A percentile compares a stretch with the other conserved stretches of the same genome.
Evolutionary conservation across 1,284 basidiomycete genomes (phyloP).

Genomic region (Melampsora americana): DNA sequence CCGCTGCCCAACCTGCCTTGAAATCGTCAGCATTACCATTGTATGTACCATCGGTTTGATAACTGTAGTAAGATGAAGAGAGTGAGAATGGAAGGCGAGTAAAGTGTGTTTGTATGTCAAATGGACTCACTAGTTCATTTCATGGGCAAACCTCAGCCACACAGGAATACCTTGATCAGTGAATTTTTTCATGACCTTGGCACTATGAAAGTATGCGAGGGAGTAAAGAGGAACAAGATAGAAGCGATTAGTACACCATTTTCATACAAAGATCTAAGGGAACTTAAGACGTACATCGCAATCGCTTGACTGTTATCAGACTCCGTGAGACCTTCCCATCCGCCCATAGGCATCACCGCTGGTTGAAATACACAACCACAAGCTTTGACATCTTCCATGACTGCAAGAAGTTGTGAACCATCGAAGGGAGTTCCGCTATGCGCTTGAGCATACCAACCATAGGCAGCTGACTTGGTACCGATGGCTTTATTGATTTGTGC

Average conservation of each 20-base stretch:
- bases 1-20: slow-evolving; percentile 54
- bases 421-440: slow-evolving; percentile 52
- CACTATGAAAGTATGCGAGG: background rate
- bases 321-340: slow-evolving; percentile 48
- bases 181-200: slow-evolving; percentile 54
- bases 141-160: slow-evolving; percentile 54
- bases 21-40: slow-evolving; percentile 51
- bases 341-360: slow-evolving; percentile 50
- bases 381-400: slow-evolving; percentile 52
- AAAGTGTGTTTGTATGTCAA: slow-evolving; percentile 3
- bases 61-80: background rate
- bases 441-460: slow-evolving; percentile 55
- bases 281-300: slow-evolving; percentile 18
- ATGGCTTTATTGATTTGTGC: slow-evolving; percentile 50
- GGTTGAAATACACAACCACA: slow-evolving; percentile 55
- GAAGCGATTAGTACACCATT: background rate
- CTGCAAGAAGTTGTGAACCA: slow-evolving; percentile 51
- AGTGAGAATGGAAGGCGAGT: background rate
- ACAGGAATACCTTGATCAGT: slow-evolving; percentile 55
- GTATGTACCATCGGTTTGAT: slow-evolving; percentile 49
- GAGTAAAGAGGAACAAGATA: too few relatives aligned
- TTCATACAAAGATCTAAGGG: background rate
- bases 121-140: slow-evolving; percentile 49
- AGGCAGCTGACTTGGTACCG: slow-evolving; percentile 45
- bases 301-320: slow-evolving; percentile 53